phyloP scores from a whole-genome alignment of 2,329 filamentous ascomycete species.

The Phyllosticta citriasiana region DNA sequence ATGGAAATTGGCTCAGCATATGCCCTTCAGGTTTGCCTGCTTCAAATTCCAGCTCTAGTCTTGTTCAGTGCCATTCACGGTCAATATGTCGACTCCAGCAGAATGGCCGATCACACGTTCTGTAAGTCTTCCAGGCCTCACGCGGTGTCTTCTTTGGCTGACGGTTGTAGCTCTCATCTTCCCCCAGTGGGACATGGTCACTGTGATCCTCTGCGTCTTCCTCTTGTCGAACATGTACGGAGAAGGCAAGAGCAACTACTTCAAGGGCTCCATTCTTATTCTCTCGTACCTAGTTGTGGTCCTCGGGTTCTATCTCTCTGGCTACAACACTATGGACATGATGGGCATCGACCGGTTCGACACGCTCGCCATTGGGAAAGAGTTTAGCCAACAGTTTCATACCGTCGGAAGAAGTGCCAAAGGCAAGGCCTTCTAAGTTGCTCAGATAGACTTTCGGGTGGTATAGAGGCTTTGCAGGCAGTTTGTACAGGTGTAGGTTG shows the following conservation, averaged over 20 bases:
- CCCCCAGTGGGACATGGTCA: slow-evolving; percentile 98
- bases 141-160: neutral
- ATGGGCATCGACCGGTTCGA: slow-evolving; percentile 26
- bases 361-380: slow-evolving; percentile 24
- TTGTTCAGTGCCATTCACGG: slow-evolving; percentile 76
- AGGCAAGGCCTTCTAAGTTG: slow-evolving; percentile 5
- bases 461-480: neutral
- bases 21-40: slow-evolving; percentile 85
- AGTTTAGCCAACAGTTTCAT: slow-evolving; percentile 9
- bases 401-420: slow-evolving; percentile 1
- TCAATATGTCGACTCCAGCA: slow-evolving; percentile 42
- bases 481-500: neutral
- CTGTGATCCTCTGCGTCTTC: slow-evolving; percentile 91
- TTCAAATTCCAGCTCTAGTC: slow-evolving; percentile 89
- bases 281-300: slow-evolving; percentile 89
- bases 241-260: slow-evolving; percentile 99
- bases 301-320: slow-evolving; percentile 81
- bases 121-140: slow-evolving; percentile 30
- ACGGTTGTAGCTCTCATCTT: slow-evolving; percentile 62
- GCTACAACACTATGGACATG: slow-evolving; percentile 45
- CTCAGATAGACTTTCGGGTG: neutral
- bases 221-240: slow-evolving; percentile 95
- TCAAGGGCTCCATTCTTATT: slow-evolving; percentile 94
- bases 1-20: slow-evolving; percentile 99
- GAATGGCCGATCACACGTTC: slow-evolving; percentile 57